phyloP scores from a whole-genome alignment of 192 early-diverging fungal species.

The Coemansia sp. region DNA sequence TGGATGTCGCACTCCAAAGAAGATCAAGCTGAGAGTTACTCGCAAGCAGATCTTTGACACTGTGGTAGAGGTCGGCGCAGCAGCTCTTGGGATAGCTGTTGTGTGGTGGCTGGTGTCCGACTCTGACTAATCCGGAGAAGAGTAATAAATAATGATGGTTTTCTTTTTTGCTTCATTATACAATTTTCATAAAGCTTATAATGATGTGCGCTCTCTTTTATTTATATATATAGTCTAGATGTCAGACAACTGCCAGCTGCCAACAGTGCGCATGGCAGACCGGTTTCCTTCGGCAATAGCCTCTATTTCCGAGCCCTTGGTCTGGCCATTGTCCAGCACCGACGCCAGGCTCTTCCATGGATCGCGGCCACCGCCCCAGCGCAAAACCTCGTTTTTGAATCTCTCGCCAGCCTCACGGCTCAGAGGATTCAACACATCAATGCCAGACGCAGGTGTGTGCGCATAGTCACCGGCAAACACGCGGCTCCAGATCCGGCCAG shows the following conservation, averaged over 20 bases:
- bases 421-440: not conserved
- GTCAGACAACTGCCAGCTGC: slow-evolving; percentile 64
- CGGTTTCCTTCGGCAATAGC: slow-evolving; percentile 61
- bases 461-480: slow-evolving; percentile 60
- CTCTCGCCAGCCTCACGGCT: slow-evolving; percentile 63
- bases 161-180: too few relatives aligned
- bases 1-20: slow-evolving; percentile 39
- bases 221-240: slow-evolving; percentile 12
- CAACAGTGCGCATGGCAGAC: slow-evolving; percentile 69
- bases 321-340: slow-evolving; percentile 58
- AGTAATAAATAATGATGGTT: too few relatives aligned
- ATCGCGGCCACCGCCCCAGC: slow-evolving; percentile 93
- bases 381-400: slow-evolving; percentile 71
- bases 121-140: not conserved
- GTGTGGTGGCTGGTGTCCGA: slow-evolving; percentile 44
- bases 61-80: slow-evolving; percentile 36
- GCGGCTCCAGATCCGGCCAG: slow-evolving; percentile 70
- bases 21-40: slow-evolving; percentile 42
- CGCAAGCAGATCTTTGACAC: slow-evolving; percentile 39
- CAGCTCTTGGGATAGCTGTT: slow-evolving; percentile 34
- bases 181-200: too few relatives aligned
- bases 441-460: not conserved
- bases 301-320: slow-evolving; percentile 29
- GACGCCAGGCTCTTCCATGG: slow-evolving; percentile 79
- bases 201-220: too few relatives aligned